Base-by-base conservation (phyloP, 441 rosid species). In the Cnidoscolus chayamansa region DNA sequence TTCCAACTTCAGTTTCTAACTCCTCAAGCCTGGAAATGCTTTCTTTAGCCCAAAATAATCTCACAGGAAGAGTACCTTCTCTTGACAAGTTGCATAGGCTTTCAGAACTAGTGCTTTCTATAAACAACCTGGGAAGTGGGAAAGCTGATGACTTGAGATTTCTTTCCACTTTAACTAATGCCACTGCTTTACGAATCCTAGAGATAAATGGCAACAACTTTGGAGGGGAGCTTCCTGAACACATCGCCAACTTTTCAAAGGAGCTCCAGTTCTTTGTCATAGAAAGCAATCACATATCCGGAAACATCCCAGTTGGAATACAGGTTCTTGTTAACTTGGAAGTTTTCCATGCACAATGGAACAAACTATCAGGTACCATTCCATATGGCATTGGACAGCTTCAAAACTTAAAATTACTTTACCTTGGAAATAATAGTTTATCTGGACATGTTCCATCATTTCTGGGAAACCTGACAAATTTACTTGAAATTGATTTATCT, bases 401-500 rank as follows among this genome's bases (percentile, higher is more conserved):
- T 25, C 37, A 47, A 16, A 65, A 65, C 20, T 19, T 65, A 4
- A 1, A 4, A 12, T 2, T 0, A 0, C 17, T 65, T 47, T 4
- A 4, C 12, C 35, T 65, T 47, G 7, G 0, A 0, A 3, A 1
- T 0, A 64, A 64, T 47, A 0, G 3, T 8, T 64, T 64, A 7
- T 2, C 2, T 0, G 67, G 67, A n/a, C 8, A 0, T 6, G 47
- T 64, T 47, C 68, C 68, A 8, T 63, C 54, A 0, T 64, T 54
- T 45, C 31, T 64, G 9, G 68, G 68, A 45, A 64, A 63, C 50
- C 10, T 63, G 66, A 63, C 66, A n/a, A 37, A 11, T 17, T 64
- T 64, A 11, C 0, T 20, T 20, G 0, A 20, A 65, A 6, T 49
- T 3, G 37, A 8, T 47, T 5, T 65, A 11, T 20, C 37, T 2